These are phyloP conservation scores for Borealophlyctis nickersoniae DNA, from an alignment of 192 early-diverging fungal species.

Conservation along the genomic window DNA sequence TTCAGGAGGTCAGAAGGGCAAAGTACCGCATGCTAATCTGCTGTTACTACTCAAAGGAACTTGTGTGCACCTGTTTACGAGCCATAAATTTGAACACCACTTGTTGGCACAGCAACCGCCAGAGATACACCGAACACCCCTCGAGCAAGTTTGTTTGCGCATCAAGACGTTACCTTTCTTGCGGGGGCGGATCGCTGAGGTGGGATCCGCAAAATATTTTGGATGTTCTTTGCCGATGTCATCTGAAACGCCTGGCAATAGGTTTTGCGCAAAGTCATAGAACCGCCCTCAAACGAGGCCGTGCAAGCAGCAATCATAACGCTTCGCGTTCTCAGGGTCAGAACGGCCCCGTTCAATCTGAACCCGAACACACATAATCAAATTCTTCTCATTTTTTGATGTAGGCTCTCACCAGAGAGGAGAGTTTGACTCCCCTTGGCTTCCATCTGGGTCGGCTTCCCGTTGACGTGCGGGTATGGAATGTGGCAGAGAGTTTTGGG, in stretches of 20 bases:
- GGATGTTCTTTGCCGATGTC: too few species aligned
- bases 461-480: slow-evolving; percentile 50
- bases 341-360: not conserved
- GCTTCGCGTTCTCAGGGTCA: slow-evolving; percentile 23
- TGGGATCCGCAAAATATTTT: too few species aligned
- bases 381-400: not conserved
- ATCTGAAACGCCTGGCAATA: too few species aligned
- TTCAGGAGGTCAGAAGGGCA: too few species aligned
- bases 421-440: slow-evolving; percentile 63
- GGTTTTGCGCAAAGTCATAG: slow-evolving; percentile 40
- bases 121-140: slow-evolving; percentile 75
- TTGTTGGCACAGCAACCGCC: slow-evolving; percentile 61
- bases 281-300: slow-evolving; percentile 60
- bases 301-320: slow-evolving; percentile 60
- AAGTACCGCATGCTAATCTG: too few species aligned
- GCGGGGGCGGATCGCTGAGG: slow-evolving; percentile 12
- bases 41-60: slow-evolving; percentile 69
- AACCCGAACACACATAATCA: too few species aligned
- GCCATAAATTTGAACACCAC: slow-evolving; percentile 43
- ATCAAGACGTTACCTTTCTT: slow-evolving; percentile 50
- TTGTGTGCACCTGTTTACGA: slow-evolving; percentile 78
- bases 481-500: not conserved
- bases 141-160: slow-evolving; percentile 80
- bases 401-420: slow-evolving; percentile 32
- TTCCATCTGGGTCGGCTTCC: slow-evolving; percentile 57